phyloP scores from a whole-genome alignment of 148 eudicot species.

The Silene conica region DNA sequence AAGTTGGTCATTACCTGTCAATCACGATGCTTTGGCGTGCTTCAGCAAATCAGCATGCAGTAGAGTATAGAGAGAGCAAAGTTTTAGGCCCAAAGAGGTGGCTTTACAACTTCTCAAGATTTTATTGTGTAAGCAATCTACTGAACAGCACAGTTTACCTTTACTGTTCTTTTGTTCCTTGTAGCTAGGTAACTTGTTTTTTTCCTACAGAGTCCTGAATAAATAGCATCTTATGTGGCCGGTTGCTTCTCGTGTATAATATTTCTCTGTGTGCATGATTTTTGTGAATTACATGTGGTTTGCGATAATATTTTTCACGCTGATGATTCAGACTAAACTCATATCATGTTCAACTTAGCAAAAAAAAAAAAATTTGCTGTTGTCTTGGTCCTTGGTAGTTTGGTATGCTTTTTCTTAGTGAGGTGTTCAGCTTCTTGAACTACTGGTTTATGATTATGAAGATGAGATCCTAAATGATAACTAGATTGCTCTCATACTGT shows the following conservation, averaged over 20 bases:
- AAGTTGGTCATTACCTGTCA: conserved; percentile 16
- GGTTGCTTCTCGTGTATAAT: background rate
- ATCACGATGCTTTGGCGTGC: conserved; percentile 17
- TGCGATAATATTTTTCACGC: background rate
- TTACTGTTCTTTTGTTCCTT: conserved; percentile 16
- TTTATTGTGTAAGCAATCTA: conserved; percentile 32
- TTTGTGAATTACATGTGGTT: background rate
- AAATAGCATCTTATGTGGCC: conserved; percentile 11
- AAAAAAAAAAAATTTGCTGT: background rate
- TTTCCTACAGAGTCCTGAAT: conserved; percentile 12
- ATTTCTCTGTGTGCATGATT: conserved; percentile 20
- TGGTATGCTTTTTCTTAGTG: background rate
- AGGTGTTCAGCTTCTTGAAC: conserved; percentile 3
- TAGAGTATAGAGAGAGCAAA: background rate
- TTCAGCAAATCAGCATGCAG: background rate
- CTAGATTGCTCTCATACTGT: background rate
- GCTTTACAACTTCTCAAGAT: conserved; percentile 16
- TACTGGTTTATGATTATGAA: background rate
- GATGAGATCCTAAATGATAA: background rate
- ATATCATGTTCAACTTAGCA: background rate
- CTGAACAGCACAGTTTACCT: conserved; percentile 24
- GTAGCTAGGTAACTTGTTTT: conserved; percentile 11
- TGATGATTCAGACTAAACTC: background rate
- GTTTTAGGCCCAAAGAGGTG: conserved; percentile 2
- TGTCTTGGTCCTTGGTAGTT: too few relatives aligned